Evolutionary conservation across 2,329 filamentous ascomycete species (phyloP).

Genomic region (Penicillium vulpinum): DNA sequence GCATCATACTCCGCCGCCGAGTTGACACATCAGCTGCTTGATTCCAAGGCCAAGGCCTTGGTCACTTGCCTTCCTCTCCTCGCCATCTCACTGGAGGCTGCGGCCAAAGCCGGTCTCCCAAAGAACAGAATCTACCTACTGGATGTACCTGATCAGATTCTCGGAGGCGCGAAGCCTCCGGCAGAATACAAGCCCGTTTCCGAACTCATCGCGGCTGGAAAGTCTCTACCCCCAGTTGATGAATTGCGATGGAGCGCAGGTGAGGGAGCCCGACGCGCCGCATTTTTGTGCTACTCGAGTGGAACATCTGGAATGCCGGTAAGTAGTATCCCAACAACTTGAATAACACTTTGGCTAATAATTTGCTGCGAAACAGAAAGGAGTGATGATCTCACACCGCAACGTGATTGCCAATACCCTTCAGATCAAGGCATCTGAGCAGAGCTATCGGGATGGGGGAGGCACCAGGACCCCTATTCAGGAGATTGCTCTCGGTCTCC

Average conservation of each 20-base stretch:
- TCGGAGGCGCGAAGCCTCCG: constrained; percentile 48
- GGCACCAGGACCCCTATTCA: constrained; percentile 24
- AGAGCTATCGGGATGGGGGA: constrained; percentile 27
- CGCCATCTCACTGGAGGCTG: constrained; percentile 63
- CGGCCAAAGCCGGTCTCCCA: constrained; percentile 63
- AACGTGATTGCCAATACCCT: constrained; percentile 78
- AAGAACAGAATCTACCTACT: constrained; percentile 67
- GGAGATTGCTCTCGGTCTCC: constrained; percentile 64
- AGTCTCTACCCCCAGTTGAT: constrained; percentile 41
- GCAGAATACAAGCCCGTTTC: constrained; percentile 62
- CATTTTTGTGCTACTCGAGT: constrained; percentile 78
- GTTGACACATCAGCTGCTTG: constrained; percentile 69
- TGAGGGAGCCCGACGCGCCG: constrained; percentile 59
- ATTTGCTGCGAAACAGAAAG: constrained; percentile 57
- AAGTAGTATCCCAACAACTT: constrained; percentile 27
- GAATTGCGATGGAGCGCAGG: constrained; percentile 44
- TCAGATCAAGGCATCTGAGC: constrained; percentile 59
- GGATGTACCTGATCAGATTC: constrained; percentile 60
- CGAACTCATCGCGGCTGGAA: constrained; percentile 64
- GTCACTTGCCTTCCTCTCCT: constrained; percentile 72
- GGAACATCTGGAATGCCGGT: constrained; percentile 77
- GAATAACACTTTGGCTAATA: not conserved
- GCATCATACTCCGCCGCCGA: constrained; percentile 71
- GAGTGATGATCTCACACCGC: constrained; percentile 76
- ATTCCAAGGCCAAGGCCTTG: constrained; percentile 67